Evolutionary conservation across 768 basidiomycete species (phyloP), one percentile per base, ranked within the genome.

Genomic region (Hericium alpestre): DNA sequence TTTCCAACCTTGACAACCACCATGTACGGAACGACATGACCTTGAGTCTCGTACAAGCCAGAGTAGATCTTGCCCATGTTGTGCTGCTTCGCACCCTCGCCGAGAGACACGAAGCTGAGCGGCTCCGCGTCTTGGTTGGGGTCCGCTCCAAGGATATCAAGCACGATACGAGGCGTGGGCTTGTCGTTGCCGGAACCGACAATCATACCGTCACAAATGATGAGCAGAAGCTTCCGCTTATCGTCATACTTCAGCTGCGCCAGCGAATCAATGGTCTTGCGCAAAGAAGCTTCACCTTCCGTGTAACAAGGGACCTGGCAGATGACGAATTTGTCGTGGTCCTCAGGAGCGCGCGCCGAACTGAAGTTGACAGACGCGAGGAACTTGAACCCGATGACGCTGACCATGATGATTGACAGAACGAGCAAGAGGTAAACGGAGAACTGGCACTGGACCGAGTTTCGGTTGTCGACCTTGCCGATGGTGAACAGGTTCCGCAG

Each of bases 271-370:
- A 99, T 95, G 2, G 93, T 96, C 63, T 76, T 77, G 51, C 88
- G 79, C 53, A 98, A 75, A 5, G 92, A 96, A 13, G 75, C 68
- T 60, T 93, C 88, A 61, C 93, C 95, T 77, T 98, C 95, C 2
- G 95, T 98, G 69, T 98, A 98, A 79, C 95, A 97, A 27, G 95
- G 95, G 0, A 98, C 93, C 66, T 98, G 95, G 68, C 94, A 97
- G 64, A 95, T 91, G 61, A 96, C 88, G 63, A 96, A 95, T 72
- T 96, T 95, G 75, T 96, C 93, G 67, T 93, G 92, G 64, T 93
- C 89, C 71, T 95, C 93, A 0, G 93, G 93, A 6, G 89, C 87
- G 56, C 91, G 82, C 16, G 82, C 69, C 3, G 85, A 73, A 50
- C 82, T 81, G 67, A 96, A 91, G 71, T 90, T 87, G 69, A 95